Percentiles rank a stretch among this genome's conserved stretches.
Evolutionary conservation across 768 basidiomycete genomes (phyloP).

Genomic region (Termitomyces sp.): DNA sequence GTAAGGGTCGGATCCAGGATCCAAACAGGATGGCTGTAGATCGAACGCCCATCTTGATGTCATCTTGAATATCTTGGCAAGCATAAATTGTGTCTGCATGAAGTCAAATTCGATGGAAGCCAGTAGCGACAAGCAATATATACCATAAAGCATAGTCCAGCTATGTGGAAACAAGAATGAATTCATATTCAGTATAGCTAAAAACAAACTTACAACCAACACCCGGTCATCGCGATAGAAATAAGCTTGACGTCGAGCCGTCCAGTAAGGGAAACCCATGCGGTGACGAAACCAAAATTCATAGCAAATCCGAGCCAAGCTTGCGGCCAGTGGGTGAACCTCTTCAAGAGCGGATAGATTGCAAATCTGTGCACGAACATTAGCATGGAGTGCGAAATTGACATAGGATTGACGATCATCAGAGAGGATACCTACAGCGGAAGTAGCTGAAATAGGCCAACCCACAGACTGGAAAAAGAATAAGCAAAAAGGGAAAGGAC

Average conservation of each 20-base stretch:
- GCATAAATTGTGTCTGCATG: conserved; percentile 47
- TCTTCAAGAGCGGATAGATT: conserved; percentile 53
- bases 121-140: not conserved
- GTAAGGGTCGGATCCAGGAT: conserved; percentile 51
- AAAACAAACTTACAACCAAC: conserved; percentile 39
- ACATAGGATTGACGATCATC: not conserved
- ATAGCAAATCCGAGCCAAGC: conserved; percentile 60
- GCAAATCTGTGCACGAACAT: conserved; percentile 27
- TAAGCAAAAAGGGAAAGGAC: not conserved
- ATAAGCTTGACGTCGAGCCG: conserved; percentile 30
- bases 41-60: conserved; percentile 67
- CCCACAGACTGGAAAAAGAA: conserved; percentile 25
- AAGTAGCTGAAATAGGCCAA: conserved; percentile 43
- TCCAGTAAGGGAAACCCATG: conserved; percentile 42
- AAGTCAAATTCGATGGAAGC: not conserved
- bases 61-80: conserved; percentile 76
- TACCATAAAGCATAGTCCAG: conserved; percentile 51
- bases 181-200: not conserved
- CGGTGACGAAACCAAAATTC: conserved; percentile 51
- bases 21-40: conserved; percentile 78
- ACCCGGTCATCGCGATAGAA: conserved; percentile 32
- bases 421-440: conserved; percentile 35
- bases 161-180: conserved; percentile 20
- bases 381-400: not conserved
- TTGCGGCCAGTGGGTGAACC: conserved; percentile 59